These are phyloP conservation scores for Psilocybe subaeruginosa DNA, from an alignment of 768 basidiomycete genomes.

Conservation along the genomic window DNA sequence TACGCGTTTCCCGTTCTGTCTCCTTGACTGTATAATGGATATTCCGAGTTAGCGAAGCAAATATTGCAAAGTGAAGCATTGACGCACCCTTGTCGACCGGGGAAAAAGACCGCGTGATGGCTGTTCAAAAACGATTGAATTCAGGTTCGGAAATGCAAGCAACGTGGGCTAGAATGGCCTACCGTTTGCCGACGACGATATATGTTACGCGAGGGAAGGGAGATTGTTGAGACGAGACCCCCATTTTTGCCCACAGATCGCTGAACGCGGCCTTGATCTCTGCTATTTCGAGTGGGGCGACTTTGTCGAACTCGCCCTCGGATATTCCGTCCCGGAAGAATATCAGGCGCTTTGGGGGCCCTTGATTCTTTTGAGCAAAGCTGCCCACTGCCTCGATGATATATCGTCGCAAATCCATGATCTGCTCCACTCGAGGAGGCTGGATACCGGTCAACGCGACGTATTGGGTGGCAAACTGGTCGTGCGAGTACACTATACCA, in stretches of 20 bases:
- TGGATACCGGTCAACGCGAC: conserved; percentile 12
- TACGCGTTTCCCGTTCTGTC: conserved; percentile 45
- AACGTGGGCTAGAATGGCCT: neutral
- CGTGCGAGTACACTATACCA: conserved; percentile 11
- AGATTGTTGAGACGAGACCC: neutral
- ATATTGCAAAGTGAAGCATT: neutral
- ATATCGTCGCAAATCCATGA: neutral
- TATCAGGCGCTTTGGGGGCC: neutral
- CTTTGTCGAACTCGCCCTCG: conserved; percentile 13
- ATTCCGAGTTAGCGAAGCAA: neutral
- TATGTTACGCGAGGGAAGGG: conserved; percentile 1
- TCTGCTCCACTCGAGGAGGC: conserved; percentile 6
- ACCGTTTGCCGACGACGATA: conserved; percentile 15
- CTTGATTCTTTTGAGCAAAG: conserved; percentile 1
- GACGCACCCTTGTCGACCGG: neutral
- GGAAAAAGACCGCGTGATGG: conserved; percentile 17
- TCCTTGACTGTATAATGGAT: neutral
- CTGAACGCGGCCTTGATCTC: conserved; percentile 6
- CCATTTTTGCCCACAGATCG: neutral
- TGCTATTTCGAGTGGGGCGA: neutral
- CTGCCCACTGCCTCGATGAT: neutral
- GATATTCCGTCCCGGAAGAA: conserved; percentile 16
- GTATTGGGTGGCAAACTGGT: conserved; percentile 8
- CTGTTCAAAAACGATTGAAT: neutral
- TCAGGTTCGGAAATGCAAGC: neutral